Conservation (phyloP, 2,329 filamentous ascomycete genomes). For the Raffaelea ambrosiae region DNA sequence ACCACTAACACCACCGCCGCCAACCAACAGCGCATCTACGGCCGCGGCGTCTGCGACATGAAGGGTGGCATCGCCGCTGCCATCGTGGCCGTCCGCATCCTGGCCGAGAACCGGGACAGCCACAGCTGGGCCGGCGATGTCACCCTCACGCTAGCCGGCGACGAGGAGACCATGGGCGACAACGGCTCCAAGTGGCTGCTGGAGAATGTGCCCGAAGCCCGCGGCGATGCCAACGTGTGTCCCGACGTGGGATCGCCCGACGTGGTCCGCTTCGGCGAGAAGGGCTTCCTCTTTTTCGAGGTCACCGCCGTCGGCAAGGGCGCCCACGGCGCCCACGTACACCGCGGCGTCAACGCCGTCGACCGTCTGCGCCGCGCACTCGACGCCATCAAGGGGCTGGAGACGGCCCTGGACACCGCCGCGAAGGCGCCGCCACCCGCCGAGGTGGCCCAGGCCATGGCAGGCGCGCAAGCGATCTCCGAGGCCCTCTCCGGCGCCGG, state of each 20-base stretch:
- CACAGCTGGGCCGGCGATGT: neutral
- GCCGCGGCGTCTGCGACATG: slow-evolving; percentile 1
- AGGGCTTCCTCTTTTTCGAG: neutral
- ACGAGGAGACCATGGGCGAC: neutral
- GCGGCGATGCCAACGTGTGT: neutral
- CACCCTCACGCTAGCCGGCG: neutral
- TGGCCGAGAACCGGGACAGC: neutral
- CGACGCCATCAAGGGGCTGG: neutral
- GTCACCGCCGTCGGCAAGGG: neutral
- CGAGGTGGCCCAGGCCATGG: neutral
- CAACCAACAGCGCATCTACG: neutral
- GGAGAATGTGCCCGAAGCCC: neutral
- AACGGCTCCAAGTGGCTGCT: neutral
- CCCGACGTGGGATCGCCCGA: neutral
- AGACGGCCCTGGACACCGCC: neutral
- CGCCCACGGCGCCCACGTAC: neutral
- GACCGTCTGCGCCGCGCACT: neutral
- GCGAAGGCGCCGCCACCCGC: neutral
- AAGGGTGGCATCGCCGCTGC: neutral
- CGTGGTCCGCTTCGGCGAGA: neutral
- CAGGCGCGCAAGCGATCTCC: neutral
- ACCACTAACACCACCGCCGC: no score
- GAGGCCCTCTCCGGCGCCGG: neutral
- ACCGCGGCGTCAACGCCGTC: neutral
- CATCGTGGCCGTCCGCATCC: neutral